Base-by-base conservation (phyloP, 202 grass and related monocot genomes). In the Schoenoplectus triqueter region DNA sequence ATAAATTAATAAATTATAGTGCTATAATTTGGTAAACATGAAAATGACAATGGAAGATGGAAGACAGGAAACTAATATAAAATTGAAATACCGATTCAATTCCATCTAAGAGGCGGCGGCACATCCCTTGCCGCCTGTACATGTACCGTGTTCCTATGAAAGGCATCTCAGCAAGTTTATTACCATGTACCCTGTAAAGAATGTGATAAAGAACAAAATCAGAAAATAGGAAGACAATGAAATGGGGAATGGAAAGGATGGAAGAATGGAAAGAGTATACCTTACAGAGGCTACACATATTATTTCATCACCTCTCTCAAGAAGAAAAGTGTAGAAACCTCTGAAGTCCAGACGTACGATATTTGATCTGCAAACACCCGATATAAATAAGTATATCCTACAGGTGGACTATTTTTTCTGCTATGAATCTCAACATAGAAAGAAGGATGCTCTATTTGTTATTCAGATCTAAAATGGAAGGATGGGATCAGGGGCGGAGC, bases 61-160 rank as follows among this genome's bases (percentile, higher is more conserved):
- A 62, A 57, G 18, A 64, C n/a, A 60, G 85, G 75, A 47, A 81
- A 83, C 14, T 70, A 60, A 51, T 82, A 31, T 49, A 22, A 78
- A 69, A 75, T 57, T 66, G 83, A 89, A 15, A 75, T 94, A 99
- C 96, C 84, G 61, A 92, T 99, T 99, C 92, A 61, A 99, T 99
- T 87, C 90, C 96, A 90, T 87, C 82, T 73, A 99, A 70, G 89
- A 99, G 90, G 57, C 89, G 90, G 60, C 92, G 93, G 85, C 93
- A 95, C 96, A 99, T 99, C 84, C 96, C 96, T 92, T 90, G 91
- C 46, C 87, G 96, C 48, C 96, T 93, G 79, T 99, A 96, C 87
- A 92, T 91, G 82, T 87, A 87, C 56, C 93, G 84, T 69, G 96
- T 99, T 85, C 96, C 93, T 85, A 96, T 94, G 84, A 99, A 99